phyloP scores from a whole-genome alignment of 139 green algal species.

The Chlamydomonas schloesseri region DNA sequence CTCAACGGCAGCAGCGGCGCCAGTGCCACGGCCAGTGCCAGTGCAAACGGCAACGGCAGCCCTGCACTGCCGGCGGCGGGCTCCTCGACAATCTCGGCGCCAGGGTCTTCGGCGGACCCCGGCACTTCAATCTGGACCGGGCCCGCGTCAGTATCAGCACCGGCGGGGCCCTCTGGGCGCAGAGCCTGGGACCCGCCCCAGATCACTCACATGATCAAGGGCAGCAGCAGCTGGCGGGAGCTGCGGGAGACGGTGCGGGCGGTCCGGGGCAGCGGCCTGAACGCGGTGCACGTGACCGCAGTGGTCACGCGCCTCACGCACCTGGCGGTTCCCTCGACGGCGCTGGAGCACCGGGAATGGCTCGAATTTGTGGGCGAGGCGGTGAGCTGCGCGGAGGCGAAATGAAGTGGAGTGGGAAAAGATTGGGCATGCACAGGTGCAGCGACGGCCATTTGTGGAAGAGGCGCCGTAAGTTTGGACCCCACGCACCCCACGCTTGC shows the following conservation, averaged over 20 bases:
- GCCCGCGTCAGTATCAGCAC: no score
- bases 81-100: not conserved
- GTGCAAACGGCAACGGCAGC: not conserved
- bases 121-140: no score
- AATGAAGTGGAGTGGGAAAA: no score
- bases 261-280: not conserved
- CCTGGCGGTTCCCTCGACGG: not conserved
- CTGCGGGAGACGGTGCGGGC: not conserved
- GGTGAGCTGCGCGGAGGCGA: not conserved
- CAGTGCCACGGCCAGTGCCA: not conserved
- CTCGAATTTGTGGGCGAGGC: not conserved
- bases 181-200: not conserved
- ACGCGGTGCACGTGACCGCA: conserved; percentile 32
- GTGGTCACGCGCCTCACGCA: conserved; percentile 22
- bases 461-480: no score
- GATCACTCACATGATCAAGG: conserved; percentile 1
- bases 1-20: no score
- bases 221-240: not conserved
- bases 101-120: not conserved
- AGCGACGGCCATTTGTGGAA: no score
- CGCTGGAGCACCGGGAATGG: not conserved
- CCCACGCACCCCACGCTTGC: no score
- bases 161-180: no score
- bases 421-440: no score
- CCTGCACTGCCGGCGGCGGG: not conserved